Percentiles rank a stretch among this genome's conserved stretches.
phyloP scores from a whole-genome alignment of 208 protist species.

The Crithidia expoeki region DNA sequence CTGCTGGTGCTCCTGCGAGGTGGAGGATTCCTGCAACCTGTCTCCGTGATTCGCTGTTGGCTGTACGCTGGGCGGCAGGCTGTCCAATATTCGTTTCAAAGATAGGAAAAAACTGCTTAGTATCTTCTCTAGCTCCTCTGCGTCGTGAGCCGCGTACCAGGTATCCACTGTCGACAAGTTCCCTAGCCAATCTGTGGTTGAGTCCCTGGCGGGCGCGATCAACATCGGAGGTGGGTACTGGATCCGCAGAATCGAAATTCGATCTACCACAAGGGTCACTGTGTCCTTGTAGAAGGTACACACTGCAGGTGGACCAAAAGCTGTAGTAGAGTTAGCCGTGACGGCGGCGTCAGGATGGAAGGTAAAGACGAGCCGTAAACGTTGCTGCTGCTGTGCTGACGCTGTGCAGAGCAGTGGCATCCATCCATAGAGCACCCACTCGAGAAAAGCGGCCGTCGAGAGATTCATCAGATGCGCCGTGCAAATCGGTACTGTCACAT shows the following conservation, averaged over 20 bases:
- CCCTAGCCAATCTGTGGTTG: not conserved
- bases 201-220: not conserved
- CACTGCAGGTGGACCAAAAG: slow-evolving; percentile 2
- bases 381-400: slow-evolving; percentile 10
- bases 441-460: slow-evolving; percentile 65
- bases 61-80: not conserved
- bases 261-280: slow-evolving; percentile 38
- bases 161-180: not conserved
- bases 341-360: slow-evolving; percentile 7
- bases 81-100: not conserved
- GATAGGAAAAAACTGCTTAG: not conserved
- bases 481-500: slow-evolving; percentile 14
- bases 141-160: slow-evolving; percentile 19
- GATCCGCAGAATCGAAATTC: slow-evolving; percentile 28
- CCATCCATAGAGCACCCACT: slow-evolving; percentile 60
- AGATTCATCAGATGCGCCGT: slow-evolving; percentile 58
- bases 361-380: slow-evolving; percentile 22
- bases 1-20: not conserved
- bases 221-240: slow-evolving; percentile 28
- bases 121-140: slow-evolving; percentile 16
- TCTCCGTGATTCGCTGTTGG: not conserved
- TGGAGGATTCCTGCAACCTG: not conserved
- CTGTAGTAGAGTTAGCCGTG: not conserved
- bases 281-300: slow-evolving; percentile 7
- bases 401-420: slow-evolving; percentile 6